A percentile compares a stretch with the other conserved stretches of the same genome.
Conservation (phyloP, 176 grass and related monocot species). For the Bothriochloa decipiens region DNA sequence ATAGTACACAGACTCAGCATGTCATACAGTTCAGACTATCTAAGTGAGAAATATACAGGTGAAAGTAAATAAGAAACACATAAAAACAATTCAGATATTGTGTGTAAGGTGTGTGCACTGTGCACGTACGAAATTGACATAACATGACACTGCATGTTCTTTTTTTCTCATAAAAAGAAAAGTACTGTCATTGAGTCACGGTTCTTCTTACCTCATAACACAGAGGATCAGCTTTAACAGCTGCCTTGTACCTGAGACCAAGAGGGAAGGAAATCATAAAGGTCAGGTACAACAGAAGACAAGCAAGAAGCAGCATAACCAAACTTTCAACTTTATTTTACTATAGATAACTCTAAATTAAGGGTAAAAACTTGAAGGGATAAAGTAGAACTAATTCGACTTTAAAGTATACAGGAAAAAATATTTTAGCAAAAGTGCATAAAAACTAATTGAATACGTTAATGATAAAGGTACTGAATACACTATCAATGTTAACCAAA, state of each 20-base stretch:
- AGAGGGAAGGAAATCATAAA: conserved; percentile 30
- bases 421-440: conserved; percentile 2
- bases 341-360: not conserved
- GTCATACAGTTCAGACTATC: conserved; percentile 10
- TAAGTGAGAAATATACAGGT: conserved; percentile 16
- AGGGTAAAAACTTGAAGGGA: not conserved
- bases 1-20: conserved; percentile 18
- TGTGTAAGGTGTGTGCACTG: not conserved
- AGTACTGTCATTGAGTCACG: not conserved
- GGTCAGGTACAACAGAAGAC: not conserved
- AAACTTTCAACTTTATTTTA: not conserved
- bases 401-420: conserved; percentile 15
- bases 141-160: not conserved
- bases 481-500: conserved; percentile 16
- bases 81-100: not conserved
- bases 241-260: conserved; percentile 87
- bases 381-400: not conserved
- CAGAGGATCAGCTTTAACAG: conserved; percentile 88
- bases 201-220: conserved; percentile 86
- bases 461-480: conserved; percentile 5
- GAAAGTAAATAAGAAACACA: not conserved
- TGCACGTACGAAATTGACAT: not conserved
- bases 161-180: conserved; percentile 28
- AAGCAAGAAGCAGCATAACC: not conserved
- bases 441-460: conserved; percentile 4